phyloP scores from a whole-genome alignment of 2,329 filamentous ascomycete genomes.

The Geosmithia putterillii region DNA sequence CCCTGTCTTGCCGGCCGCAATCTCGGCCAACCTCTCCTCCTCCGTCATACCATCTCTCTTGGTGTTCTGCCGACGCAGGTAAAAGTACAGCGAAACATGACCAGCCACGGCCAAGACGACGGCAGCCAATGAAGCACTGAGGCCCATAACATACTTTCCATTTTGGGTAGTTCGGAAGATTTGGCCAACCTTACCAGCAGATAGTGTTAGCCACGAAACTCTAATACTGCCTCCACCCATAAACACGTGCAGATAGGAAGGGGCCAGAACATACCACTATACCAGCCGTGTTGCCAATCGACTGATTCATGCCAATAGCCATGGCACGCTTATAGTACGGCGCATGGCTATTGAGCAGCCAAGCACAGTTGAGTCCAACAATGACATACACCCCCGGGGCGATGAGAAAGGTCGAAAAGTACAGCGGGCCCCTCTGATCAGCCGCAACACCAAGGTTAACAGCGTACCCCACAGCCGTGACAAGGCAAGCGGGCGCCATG shows the following conservation, averaged over 20 bases:
- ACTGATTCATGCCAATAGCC: constrained; percentile 30
- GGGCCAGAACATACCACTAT: constrained; percentile 20
- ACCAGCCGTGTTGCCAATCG: constrained; percentile 33
- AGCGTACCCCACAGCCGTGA: constrained; percentile 14
- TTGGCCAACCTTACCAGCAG: constrained; percentile 4
- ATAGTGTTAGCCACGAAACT: background rate
- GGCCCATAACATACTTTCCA: constrained; percentile 10
- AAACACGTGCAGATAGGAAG: background rate
- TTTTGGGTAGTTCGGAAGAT: constrained; percentile 7
- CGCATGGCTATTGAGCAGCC: constrained; percentile 32
- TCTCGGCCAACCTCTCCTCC: constrained; percentile 9
- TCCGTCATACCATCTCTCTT: constrained; percentile 7
- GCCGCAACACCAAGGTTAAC: constrained; percentile 10
- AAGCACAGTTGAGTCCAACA: constrained; percentile 27
- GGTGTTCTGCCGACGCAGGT: constrained; percentile 9
- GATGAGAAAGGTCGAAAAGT: constrained; percentile 8
- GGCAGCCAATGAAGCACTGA: constrained; percentile 10
- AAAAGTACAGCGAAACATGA: constrained; percentile 8
- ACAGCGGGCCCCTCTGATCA: constrained; percentile 4
- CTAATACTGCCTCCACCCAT: background rate
- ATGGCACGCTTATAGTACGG: constrained; percentile 32
- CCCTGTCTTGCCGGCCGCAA: constrained; percentile 8
- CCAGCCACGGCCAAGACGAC: constrained; percentile 8
- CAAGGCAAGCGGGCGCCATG: constrained; percentile 8
- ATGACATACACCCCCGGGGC: constrained; percentile 15